Base-by-base conservation (phyloP, 2,329 filamentous ascomycete species). In the Phyllosticta citribraziliensis region DNA sequence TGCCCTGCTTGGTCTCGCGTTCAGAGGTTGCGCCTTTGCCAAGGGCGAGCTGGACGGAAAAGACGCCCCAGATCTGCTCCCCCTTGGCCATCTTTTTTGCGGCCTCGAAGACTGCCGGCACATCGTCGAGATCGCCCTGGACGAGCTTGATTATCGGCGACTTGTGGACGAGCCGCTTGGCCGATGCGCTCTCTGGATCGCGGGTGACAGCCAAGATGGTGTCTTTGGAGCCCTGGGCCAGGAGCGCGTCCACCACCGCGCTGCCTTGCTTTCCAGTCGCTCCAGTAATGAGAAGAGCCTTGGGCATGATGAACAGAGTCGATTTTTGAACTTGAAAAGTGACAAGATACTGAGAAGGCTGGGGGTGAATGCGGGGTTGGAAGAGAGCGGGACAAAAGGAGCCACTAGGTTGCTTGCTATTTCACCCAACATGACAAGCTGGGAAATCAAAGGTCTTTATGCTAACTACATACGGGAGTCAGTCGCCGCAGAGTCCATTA, bases 121-220 rank as follows among this genome's bases (percentile, higher is more conserved):
- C 70, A 50, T 85, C 73, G 58, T 82, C 74, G 12, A 87, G 72
- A 63, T 87, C 75, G 8, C 85, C 84, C 66, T 84, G 73, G 3
- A 88, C 76, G 0, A 88, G 65, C 24, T 78, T 78, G 65, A 86
- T 78, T 12, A 76, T 75, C 8, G 78, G 66, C 1, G 78, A 77
- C 61, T 77, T 73, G 10, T 72, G 62, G 2, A 71, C 66, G 2
- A 85, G 77, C 17, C 73, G 74, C 67, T 82, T 75, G 0, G 84
- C 81, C 1, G 76, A 76, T 0, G 71, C 56, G 0, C 82, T 84
- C n/a, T 71, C 68, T 0, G 78, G 66, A 66, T 86, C 78, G 63
- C 85, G 81, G 2, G 84, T 87, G 22, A 87, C 75, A 6, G 84
- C 85, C 17, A 85, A 76, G 58, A 87, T 82, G 12, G 79, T 75